These are phyloP conservation scores for Fusarium lateritium DNA, from an alignment of 2,329 filamentous ascomycete species.

Conservation along the genomic window DNA sequence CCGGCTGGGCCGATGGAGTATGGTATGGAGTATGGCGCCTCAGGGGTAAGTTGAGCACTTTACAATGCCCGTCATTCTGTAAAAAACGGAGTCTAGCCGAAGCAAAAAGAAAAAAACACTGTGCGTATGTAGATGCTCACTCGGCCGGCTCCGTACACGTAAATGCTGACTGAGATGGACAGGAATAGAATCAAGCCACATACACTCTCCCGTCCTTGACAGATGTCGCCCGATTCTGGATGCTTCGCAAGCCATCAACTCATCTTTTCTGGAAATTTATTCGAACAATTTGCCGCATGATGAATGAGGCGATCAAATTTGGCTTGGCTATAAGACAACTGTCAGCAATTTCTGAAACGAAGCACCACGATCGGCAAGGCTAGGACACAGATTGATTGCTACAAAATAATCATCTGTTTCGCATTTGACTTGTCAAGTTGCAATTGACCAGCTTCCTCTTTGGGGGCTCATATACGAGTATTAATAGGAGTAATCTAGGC, in stretches of 20 bases:
- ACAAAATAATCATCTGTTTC: constrained; percentile 14
- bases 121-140: constrained; percentile 31
- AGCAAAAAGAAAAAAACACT: constrained; percentile 25
- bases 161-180: constrained; percentile 31
- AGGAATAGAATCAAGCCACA: constrained; percentile 23
- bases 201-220: constrained; percentile 4
- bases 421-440: constrained; percentile 24
- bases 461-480: constrained; percentile 13
- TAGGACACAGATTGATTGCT: constrained; percentile 5
- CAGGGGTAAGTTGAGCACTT: constrained; percentile 38
- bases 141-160: constrained; percentile 41
- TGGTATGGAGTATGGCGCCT: constrained; percentile 37
- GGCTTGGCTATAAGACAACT: background rate
- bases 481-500: background rate
- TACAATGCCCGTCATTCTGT: constrained; percentile 34
- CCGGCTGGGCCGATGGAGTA: constrained; percentile 40
- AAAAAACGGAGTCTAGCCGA: constrained; percentile 30
- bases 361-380: constrained; percentile 20
- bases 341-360: constrained; percentile 9
- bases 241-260: constrained; percentile 6
- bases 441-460: constrained; percentile 25
- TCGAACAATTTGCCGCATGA: background rate
- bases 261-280: background rate
- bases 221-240: background rate
- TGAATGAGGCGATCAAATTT: background rate